Evolutionary conservation across 2,329 filamentous ascomycete genomes (phyloP), one percentile per base, ranked within the genome.

Genomic region (Paracoccidioides lutzii): DNA sequence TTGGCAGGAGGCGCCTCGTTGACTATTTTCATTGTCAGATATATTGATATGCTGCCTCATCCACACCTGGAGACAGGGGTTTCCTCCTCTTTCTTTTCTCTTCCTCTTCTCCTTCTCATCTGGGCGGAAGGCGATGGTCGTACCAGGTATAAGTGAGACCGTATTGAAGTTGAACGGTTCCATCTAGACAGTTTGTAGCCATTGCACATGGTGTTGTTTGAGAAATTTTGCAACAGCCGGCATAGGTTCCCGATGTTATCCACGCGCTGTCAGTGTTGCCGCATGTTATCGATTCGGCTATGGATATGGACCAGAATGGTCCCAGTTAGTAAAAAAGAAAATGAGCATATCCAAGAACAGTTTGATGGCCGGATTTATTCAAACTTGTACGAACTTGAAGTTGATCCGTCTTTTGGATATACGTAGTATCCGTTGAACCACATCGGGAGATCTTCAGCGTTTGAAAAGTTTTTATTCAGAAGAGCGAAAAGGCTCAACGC

Each of bases 361-460:
- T n/a, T 49, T 49, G 12, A 49, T 32, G 28, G 10, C n/a, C 33
- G 15, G 15, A 15, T 9, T 28, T 33, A 32, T 49, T 49, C 15
- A 7, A 37, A 30, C 2, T 7, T 49, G 6, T 41, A 52, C 35
- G 14, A 38, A 52, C 49, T 40, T 12, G 49, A 4, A 40, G 53
- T 46, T 6, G 44, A 8, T 40, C 53, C 53, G 37, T 41, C 22
- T 2, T 28, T 15, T 15, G n/a, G 7, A 44, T 14, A 53, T 28
- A 53, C 37, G 35, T 44, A 53, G 8, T 54, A 54, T 41, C 53
- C 53, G 15, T 54, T 54, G 44, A 54, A 54, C 53, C 53, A 54
- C 5, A 12, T 10, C 22, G 52, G 52, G 10, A 33, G 28, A 2
- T 53, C 41, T 8, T 28, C 10, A 35, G 52, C 41, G 28, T 10